A percentile compares a stretch with the other conserved stretches of the same genome.
These are phyloP conservation scores for Aspergillus egyptiacus DNA, from an alignment of 495 filamentous ascomycete genomes.

Conservation along the genomic window DNA sequence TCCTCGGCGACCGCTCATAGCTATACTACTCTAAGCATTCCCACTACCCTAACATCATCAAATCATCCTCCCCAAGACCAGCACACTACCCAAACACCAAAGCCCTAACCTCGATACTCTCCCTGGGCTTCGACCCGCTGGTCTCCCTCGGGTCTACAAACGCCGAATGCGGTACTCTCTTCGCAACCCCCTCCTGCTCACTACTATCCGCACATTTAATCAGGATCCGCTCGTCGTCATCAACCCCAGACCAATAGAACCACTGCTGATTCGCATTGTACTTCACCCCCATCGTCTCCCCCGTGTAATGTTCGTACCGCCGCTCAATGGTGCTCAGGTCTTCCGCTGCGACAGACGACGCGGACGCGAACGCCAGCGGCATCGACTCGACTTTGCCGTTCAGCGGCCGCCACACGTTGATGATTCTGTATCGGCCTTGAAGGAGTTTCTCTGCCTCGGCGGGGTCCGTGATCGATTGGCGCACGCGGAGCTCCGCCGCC, in stretches of 20 bases:
- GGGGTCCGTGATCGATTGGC: slow-evolving; percentile 52
- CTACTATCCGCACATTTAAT: slow-evolving; percentile 84
- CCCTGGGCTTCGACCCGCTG: slow-evolving; percentile 50
- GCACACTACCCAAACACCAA: slow-evolving; percentile 57
- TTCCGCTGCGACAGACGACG: slow-evolving; percentile 48
- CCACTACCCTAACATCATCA: not conserved
- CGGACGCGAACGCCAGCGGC: slow-evolving; percentile 67
- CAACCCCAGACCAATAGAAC: slow-evolving; percentile 73
- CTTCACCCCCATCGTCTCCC: slow-evolving; percentile 65
- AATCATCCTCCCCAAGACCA: not conserved
- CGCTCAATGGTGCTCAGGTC: slow-evolving; percentile 70
- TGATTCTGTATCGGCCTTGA: slow-evolving; percentile 63
- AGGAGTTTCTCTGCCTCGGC: slow-evolving; percentile 54
- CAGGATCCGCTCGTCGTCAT: slow-evolving; percentile 63
- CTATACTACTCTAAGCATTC: too few species aligned
- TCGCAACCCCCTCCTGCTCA: slow-evolving; percentile 43
- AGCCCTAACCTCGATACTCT: slow-evolving; percentile 84
- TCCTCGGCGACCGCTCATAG: too few species aligned
- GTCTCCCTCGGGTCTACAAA: slow-evolving; percentile 69
- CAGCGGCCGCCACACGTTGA: slow-evolving; percentile 85
- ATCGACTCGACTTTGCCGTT: slow-evolving; percentile 61
- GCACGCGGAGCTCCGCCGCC: slow-evolving; percentile 57
- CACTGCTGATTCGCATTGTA: slow-evolving; percentile 57
- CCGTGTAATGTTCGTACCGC: slow-evolving; percentile 61
- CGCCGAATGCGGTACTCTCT: slow-evolving; percentile 69